Evolutionary conservation across 768 basidiomycete species (phyloP).

Genomic region (Wakefieldia striispora): DNA sequence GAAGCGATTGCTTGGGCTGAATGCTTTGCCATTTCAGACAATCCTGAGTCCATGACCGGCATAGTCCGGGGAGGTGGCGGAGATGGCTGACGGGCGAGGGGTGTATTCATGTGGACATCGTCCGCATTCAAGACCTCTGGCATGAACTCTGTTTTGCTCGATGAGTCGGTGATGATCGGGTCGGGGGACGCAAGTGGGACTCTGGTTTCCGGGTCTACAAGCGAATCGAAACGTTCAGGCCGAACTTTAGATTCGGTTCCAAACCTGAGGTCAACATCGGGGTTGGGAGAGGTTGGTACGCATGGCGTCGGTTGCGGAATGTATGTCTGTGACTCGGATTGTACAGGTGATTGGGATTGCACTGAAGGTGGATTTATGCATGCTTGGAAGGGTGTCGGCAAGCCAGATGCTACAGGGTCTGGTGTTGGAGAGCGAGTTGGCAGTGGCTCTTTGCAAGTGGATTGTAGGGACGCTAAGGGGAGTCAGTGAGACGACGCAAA

Average conservation of each 20-base stretch:
- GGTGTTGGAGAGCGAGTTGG: background rate
- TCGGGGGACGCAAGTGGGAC: background rate
- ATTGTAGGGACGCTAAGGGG: conserved; percentile 3
- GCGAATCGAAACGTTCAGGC: background rate
- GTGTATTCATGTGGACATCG: background rate
- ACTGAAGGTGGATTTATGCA: background rate
- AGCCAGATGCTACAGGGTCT: background rate
- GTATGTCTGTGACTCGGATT: conserved; percentile 2
- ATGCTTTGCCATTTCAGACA: background rate
- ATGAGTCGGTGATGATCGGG: background rate
- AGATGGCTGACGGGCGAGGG: conserved; percentile 1
- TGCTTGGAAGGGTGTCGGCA: background rate
- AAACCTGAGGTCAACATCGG: conserved; percentile 1
- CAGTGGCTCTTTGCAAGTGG: background rate
- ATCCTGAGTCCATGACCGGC: background rate
- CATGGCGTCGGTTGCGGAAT: background rate
- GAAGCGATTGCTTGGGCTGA: background rate
- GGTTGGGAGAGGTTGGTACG: conserved; percentile 5
- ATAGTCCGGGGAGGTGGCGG: conserved; percentile 2
- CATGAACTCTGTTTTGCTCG: background rate
- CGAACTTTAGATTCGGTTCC: conserved; percentile 1
- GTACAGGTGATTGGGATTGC: background rate
- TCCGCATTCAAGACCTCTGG: background rate
- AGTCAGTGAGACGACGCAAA: conserved; percentile 6
- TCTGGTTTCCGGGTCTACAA: background rate